These are phyloP conservation scores for Rhynchospora pubera DNA, from an alignment of 176 grass and related monocot genomes.

Conservation along the genomic window DNA sequence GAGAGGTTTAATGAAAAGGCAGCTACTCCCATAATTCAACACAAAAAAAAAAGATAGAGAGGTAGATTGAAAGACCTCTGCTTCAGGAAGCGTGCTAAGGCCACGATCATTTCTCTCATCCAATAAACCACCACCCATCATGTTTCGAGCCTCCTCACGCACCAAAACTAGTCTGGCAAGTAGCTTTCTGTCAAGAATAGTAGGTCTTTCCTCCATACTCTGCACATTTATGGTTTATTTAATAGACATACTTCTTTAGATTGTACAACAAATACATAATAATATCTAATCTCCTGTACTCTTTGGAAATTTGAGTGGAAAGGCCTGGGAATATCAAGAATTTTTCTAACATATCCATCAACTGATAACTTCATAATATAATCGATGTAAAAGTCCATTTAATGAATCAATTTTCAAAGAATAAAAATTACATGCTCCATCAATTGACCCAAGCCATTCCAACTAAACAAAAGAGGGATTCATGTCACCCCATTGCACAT, in stretches of 20 bases:
- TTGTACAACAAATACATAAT: slow-evolving; percentile 10
- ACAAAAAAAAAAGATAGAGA: not conserved
- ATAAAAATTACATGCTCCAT: not conserved
- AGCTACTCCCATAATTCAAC: not conserved
- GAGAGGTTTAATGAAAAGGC: too few species aligned
- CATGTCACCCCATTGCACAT: not conserved
- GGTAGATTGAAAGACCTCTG: slow-evolving; percentile 52
- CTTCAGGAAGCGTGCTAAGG: slow-evolving; percentile 67
- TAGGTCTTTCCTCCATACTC: slow-evolving; percentile 78
- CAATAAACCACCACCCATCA: slow-evolving; percentile 96
- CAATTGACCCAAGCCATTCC: not conserved
- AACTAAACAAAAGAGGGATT: not conserved
- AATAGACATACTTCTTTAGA: not conserved
- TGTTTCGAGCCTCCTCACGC: slow-evolving; percentile 81
- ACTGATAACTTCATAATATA: not conserved
- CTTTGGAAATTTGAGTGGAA: not conserved
- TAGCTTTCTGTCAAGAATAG: slow-evolving; percentile 68
- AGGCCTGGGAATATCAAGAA: not conserved
- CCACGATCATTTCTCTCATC: slow-evolving; percentile 96
- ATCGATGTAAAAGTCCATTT: not conserved
- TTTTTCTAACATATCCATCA: not conserved
- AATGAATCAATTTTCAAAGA: not conserved
- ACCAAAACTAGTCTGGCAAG: slow-evolving; percentile 81
- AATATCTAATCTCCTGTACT: slow-evolving; percentile 4
- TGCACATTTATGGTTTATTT: slow-evolving; percentile 20